Evolutionary conservation across 1,284 basidiomycete genomes (phyloP).

Genomic region (Tremellales sp.): DNA sequence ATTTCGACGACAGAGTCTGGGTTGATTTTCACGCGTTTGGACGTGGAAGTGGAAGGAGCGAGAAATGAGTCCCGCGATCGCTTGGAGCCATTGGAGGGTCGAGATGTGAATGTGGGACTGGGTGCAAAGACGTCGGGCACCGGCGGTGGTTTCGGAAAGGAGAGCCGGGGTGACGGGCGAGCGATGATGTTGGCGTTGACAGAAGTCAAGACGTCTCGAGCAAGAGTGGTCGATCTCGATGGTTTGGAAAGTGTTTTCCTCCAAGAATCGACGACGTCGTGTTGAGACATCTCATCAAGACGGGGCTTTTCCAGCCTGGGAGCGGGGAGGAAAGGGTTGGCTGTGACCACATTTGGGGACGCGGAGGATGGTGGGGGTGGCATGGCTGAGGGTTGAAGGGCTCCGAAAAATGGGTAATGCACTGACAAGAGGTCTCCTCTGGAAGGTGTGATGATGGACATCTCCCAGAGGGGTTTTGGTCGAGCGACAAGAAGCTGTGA

Average conservation of each 20-base stretch:
- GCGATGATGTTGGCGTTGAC: slow-evolving; percentile 9
- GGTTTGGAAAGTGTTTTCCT: background rate
- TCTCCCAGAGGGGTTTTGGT: slow-evolving; percentile 2
- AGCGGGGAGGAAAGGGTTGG: background rate
- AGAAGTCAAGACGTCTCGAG: slow-evolving; percentile 1
- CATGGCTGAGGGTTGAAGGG: slow-evolving; percentile 15
- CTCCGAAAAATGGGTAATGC: slow-evolving; percentile 14
- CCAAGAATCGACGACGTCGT: background rate
- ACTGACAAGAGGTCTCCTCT: slow-evolving; percentile 14
- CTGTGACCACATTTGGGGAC: slow-evolving; percentile 4
- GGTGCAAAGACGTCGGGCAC: slow-evolving; percentile 28
- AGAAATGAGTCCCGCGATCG: background rate
- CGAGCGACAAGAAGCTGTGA: background rate
- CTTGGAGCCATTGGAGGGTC: background rate
- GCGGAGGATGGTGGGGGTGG: slow-evolving; percentile 10
- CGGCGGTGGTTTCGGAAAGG: slow-evolving; percentile 20
- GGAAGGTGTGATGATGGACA: slow-evolving; percentile 22
- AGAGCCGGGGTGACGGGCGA: slow-evolving; percentile 1
- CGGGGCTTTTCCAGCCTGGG: background rate
- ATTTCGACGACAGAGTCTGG: background rate
- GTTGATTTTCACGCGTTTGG: slow-evolving; percentile 2
- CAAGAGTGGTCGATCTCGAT: background rate
- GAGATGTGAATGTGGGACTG: too few relatives aligned
- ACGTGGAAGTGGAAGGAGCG: slow-evolving; percentile 1
- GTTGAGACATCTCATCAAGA: background rate